These are phyloP conservation scores for Psophocarpus tetragonolobus DNA, from an alignment of 306 rosid species.

Conservation along the genomic window DNA sequence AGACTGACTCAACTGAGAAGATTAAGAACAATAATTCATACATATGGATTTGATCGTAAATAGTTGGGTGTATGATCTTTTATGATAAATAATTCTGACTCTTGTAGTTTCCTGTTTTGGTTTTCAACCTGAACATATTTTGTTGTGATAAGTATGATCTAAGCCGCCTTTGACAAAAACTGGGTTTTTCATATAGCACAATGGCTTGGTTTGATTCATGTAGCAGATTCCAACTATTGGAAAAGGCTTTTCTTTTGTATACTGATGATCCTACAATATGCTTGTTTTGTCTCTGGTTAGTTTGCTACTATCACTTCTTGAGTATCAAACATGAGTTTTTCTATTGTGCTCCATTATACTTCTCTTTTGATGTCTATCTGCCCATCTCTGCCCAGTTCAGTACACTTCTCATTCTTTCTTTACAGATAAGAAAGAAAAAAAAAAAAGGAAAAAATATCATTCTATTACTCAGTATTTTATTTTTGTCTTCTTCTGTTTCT, in stretches of 20 bases:
- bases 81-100: background rate
- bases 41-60: background rate
- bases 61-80: background rate
- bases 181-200: background rate
- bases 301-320: background rate
- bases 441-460: background rate
- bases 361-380: background rate
- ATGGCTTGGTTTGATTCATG: slow-evolving; percentile 2
- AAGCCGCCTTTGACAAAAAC: background rate
- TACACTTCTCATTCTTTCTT: background rate
- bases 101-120: background rate
- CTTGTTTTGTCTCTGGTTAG: background rate
- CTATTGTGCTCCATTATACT: background rate
- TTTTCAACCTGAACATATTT: background rate
- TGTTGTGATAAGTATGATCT: background rate
- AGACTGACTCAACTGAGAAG: background rate
- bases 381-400: background rate
- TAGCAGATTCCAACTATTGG: background rate
- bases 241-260: too few species aligned
- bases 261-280: background rate
- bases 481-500: background rate
- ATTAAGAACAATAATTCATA: slow-evolving; percentile 5
- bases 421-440: background rate
- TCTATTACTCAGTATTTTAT: background rate
- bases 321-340: background rate